Evolutionary conservation across 768 basidiomycete species (phyloP).

Genomic region (Auricularia sp.): DNA sequence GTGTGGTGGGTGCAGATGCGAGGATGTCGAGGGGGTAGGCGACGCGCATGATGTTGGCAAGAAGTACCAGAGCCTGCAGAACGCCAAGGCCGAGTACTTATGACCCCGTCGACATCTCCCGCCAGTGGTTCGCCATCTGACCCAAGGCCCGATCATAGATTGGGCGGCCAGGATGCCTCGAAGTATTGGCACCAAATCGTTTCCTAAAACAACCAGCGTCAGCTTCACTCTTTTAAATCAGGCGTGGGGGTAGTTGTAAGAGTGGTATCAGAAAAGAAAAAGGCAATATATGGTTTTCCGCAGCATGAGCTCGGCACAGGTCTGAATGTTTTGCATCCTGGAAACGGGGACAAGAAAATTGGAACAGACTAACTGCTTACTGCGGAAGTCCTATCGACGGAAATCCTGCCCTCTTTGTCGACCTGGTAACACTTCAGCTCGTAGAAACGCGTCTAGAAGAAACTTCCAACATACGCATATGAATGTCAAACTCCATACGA

Average conservation of each 20-base stretch:
- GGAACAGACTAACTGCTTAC: no score
- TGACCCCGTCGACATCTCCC: slow-evolving; percentile 25
- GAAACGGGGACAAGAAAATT: no score
- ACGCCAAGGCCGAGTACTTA: slow-evolving; percentile 24
- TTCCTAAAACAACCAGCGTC: no score
- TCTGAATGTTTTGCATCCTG: no score
- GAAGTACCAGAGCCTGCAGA: slow-evolving; percentile 30
- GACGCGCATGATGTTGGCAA: slow-evolving; percentile 14
- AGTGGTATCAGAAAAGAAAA: no score
- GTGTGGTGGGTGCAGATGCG: no score
- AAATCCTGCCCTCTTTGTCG: neutral
- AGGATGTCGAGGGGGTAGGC: no score
- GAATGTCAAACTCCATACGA: neutral
- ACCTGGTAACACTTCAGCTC: neutral
- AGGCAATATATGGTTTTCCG: no score
- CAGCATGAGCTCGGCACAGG: no score
- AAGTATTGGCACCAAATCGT: neutral
- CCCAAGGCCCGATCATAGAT: neutral
- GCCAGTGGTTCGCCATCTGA: slow-evolving; percentile 23
- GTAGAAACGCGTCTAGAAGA: neutral
- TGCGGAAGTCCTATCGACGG: neutral
- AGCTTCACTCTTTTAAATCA: no score
- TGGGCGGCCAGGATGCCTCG: neutral
- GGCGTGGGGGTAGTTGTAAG: no score
- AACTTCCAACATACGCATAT: neutral